Evolutionary conservation across 1,284 basidiomycete genomes (phyloP), one percentile per base, ranked within the genome.

Genomic region (Coriolopsis trogii): DNA sequence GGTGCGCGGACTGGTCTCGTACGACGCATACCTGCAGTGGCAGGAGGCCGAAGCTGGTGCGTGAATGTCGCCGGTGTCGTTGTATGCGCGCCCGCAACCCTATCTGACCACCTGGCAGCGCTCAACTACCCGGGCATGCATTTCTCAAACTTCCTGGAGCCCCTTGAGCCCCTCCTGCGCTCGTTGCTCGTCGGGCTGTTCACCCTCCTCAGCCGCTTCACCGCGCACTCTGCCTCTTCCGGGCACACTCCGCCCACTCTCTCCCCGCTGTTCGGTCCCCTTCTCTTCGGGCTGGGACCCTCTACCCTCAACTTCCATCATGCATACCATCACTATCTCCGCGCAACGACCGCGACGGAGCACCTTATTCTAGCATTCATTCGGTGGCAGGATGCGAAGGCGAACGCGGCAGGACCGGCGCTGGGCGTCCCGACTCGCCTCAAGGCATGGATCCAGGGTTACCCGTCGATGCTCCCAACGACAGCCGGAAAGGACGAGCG

Each of bases 291-390:
- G 33, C 78, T 93, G 49, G 85, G 80, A 12, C 74, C 77, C 16
- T 78, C 82, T 39, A 75, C 69, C 41, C 79, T 80, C 46, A 77
- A 87, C 1, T 93, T 93, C 70, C 85, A 89, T 51, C 80, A 83
- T 61, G 83, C 89, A 2, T 95, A 96, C 67, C 69, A 82, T 15
- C 81, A 86, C 63, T 96, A 93, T 66, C 83, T 95, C 38, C 85
- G 87, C 42, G 78, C 89, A 15, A 86, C 89, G 2, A 84, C 86
- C 33, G 93, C 94, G 0, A 89, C 90, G 49, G 94, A 97, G 66
- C 94, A 97, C 60, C 74, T 97, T 43, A 74, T 96, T 10, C 80
- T 96, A 15, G 79, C 91, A 0, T 94, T 87, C 67, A 87, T 96
- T 51, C 84, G 94, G 16, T 87, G 84, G 74, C 85, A 91, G 58